These are phyloP conservation scores for Sporothrix mexicana DNA, from an alignment of 2,329 filamentous ascomycete species.

Conservation along the genomic window DNA sequence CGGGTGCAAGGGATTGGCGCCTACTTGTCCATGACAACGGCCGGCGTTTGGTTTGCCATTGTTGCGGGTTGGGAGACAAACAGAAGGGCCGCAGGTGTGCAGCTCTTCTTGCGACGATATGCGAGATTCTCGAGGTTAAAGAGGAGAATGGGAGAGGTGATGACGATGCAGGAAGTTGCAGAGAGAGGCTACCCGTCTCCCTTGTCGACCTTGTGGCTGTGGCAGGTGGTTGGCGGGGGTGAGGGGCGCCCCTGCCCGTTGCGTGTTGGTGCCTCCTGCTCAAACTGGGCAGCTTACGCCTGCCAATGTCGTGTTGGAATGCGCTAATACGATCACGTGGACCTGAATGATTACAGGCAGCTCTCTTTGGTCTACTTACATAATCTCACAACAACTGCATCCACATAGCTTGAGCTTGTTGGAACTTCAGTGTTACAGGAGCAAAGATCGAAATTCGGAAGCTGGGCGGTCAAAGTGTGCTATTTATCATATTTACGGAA, in stretches of 20 bases:
- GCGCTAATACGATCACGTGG: slow-evolving; percentile 20
- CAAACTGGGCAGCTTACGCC: slow-evolving; percentile 27
- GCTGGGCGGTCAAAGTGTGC: too few relatives aligned
- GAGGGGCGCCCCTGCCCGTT: slow-evolving; percentile 19
- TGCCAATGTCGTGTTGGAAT: not conserved
- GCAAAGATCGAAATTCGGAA: not conserved
- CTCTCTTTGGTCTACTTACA: slow-evolving; percentile 6
- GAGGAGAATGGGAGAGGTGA: slow-evolving; percentile 10
- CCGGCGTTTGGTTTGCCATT: slow-evolving; percentile 98
- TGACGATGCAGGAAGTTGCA: slow-evolving; percentile 29
- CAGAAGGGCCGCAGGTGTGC: slow-evolving; percentile 28
- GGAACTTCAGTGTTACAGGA: not conserved
- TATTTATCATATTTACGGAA: too few relatives aligned
- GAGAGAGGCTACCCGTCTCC: slow-evolving; percentile 13
- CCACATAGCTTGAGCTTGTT: not conserved
- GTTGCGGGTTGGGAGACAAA: slow-evolving; percentile 42
- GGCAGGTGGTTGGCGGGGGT: slow-evolving; percentile 33
- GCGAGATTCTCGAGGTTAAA: not conserved
- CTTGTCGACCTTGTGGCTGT: slow-evolving; percentile 31
- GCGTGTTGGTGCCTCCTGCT: slow-evolving; percentile 23
- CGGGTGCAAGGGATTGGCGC: slow-evolving; percentile 48
- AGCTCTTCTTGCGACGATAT: slow-evolving; percentile 30
- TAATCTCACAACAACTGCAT: slow-evolving; percentile 21
- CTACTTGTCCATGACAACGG: slow-evolving; percentile 99
- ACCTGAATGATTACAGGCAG: not conserved